phyloP scores from a whole-genome alignment of 2,329 filamentous ascomycete species.

The Alternaria angustiovoidea region DNA sequence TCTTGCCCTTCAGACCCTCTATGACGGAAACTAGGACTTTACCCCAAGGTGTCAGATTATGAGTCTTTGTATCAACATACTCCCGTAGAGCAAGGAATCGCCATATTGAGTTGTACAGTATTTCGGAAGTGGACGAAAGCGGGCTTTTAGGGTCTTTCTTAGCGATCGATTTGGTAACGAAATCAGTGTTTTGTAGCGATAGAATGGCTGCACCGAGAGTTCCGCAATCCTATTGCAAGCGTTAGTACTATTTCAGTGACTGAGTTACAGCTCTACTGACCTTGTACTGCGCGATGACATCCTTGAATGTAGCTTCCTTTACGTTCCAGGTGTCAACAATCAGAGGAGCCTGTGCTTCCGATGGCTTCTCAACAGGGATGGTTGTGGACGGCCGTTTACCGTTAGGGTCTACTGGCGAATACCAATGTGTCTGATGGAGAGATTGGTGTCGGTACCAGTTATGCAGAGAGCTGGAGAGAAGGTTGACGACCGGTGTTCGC shows the following conservation, averaged over 20 bases:
- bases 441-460: conserved; percentile 83
- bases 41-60: conserved; percentile 82
- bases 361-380: conserved; percentile 66
- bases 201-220: conserved; percentile 61
- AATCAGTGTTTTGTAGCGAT: conserved; percentile 73
- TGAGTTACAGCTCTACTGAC: conserved; percentile 16
- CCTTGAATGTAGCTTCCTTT: conserved; percentile 64
- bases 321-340: conserved; percentile 76
- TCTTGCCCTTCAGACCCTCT: conserved; percentile 65
- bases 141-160: conserved; percentile 58
- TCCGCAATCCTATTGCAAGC: conserved; percentile 31
- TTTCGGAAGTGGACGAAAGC: conserved; percentile 72
- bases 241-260: conserved; percentile 15
- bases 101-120: conserved; percentile 80
- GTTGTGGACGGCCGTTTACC: conserved; percentile 60
- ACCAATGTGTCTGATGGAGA: conserved; percentile 84
- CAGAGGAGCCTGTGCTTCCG: conserved; percentile 58
- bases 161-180: conserved; percentile 72
- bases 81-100: conserved; percentile 88
- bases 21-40: conserved; percentile 77
- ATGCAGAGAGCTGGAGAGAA: conserved; percentile 81
- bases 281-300: conserved; percentile 42
- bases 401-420: conserved; percentile 48
- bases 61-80: conserved; percentile 76
- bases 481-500: conserved; percentile 76